Percentiles rank a stretch among this genome's conserved stretches.
These are phyloP conservation scores for Diaporthe citriasiana DNA, from an alignment of 2,329 filamentous ascomycete genomes.

Conservation along the genomic window DNA sequence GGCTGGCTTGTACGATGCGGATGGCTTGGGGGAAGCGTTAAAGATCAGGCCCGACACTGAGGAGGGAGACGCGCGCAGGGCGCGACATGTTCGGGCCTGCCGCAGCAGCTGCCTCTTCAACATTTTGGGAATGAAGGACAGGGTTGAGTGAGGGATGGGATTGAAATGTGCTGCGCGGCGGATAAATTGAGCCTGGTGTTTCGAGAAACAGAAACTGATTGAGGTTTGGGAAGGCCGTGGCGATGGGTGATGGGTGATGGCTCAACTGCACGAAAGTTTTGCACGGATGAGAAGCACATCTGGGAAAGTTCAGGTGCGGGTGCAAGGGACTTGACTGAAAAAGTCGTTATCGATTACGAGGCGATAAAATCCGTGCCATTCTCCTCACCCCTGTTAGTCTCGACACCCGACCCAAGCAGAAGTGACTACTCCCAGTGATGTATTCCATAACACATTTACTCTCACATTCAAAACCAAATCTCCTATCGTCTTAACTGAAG, in stretches of 20 bases:
- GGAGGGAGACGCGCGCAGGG: slow-evolving; percentile 38
- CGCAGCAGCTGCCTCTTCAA: slow-evolving; percentile 43
- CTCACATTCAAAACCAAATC: not conserved
- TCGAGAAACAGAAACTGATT: not conserved
- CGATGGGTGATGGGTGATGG: not conserved
- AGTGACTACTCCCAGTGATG: no score
- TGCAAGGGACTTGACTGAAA: slow-evolving; percentile 20
- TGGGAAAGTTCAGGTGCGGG: slow-evolving; percentile 19
- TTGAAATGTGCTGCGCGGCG: not conserved
- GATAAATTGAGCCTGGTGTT: not conserved
- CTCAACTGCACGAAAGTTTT: slow-evolving; percentile 20
- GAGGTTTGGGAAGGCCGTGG: slow-evolving; percentile 11
- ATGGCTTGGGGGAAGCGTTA: slow-evolving; percentile 29
- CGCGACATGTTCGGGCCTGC: slow-evolving; percentile 41
- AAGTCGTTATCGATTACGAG: slow-evolving; percentile 33
- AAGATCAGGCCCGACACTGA: slow-evolving; percentile 33
- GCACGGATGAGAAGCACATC: slow-evolving; percentile 7
- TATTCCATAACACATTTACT: not conserved
- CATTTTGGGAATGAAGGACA: slow-evolving; percentile 36
- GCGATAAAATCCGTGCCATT: not conserved
- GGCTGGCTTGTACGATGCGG: slow-evolving; percentile 31
- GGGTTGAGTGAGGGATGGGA: not conserved
- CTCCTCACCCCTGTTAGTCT: not conserved
- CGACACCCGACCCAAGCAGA: not conserved
- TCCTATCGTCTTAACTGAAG: no score